Base-by-base conservation (phyloP, 1,284 basidiomycete species). In the Rhodotorula sp. region DNA sequence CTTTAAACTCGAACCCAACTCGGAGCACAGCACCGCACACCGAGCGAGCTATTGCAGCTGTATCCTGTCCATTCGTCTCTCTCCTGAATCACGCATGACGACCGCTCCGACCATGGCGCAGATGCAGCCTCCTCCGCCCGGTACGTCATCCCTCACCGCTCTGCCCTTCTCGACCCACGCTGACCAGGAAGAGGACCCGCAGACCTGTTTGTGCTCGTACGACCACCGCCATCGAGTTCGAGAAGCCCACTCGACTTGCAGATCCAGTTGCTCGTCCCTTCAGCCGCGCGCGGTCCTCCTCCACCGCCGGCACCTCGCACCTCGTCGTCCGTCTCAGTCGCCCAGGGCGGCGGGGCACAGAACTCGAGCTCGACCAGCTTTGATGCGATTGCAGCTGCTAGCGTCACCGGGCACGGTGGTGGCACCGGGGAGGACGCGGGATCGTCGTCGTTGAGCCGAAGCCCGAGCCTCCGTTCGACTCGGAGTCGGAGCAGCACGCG, bases 171-270 rank as follows among this genome's bases (percentile, higher is more conserved):
- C 26, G 12, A 43, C 43, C 4, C 14, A 12, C 23, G 43, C 46
- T 7, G 46, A n/a, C 47, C 31, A 29, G n/a, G 2, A 58, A 58
- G 23, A 47, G 3, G 39, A 2, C 60, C 65, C 1, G 70, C 73
- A 18, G 71, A 72, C 58, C 49, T 72, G 46, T 70, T 76, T 81
- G 89, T 91, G 71, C 87, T 92, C 77, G 91, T 93, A 59, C 87
- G 91, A 64, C 91, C 91, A 2, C 92, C 92, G 2, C 90, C 93
- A 0, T 87, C 89, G 21, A 89, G 89, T 80, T 86, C 88, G 26
- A 91, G 91, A 76, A 93, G 97, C 78, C 92, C 93, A 0, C 85
- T 96, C 62, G 97, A 96, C 80, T 86, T 97, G 1, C 95, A 97
- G 80, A 89, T 97, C 10, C 95, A 97, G 81, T 88, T 97, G 47